These are phyloP conservation scores for Pouteria campechiana DNA, from an alignment of 179 eudicot genomes.

Conservation along the genomic window DNA sequence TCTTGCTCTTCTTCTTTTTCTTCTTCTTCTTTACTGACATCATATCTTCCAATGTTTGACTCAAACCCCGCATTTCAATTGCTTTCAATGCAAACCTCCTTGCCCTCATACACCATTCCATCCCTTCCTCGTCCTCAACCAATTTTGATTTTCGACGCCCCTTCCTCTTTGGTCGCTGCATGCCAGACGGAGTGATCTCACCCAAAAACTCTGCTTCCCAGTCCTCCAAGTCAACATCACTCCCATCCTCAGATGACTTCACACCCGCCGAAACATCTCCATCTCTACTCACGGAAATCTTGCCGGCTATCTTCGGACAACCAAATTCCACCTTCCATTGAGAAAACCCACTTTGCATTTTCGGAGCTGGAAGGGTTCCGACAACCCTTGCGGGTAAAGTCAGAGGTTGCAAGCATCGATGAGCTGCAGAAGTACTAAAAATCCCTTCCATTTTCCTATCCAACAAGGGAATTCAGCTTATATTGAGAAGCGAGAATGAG, in stretches of 20 bases:
- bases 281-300: slow-evolving; percentile 5
- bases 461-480: too few relatives aligned
- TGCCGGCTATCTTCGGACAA: slow-evolving; percentile 10
- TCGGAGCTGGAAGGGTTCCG: slow-evolving; percentile 6
- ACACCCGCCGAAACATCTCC: slow-evolving; percentile 13
- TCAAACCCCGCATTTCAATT: slow-evolving; percentile 72
- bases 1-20: slow-evolving; percentile 49
- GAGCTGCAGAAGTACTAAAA: too few relatives aligned
- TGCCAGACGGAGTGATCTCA: slow-evolving; percentile 19
- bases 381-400: slow-evolving; percentile 7
- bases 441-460: too few relatives aligned
- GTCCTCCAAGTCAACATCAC: slow-evolving; percentile 17
- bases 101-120: slow-evolving; percentile 96
- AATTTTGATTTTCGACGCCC: slow-evolving; percentile 31
- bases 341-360: slow-evolving; percentile 10
- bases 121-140: slow-evolving; percentile 32
- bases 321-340: slow-evolving; percentile 13
- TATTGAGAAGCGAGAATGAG: too few relatives aligned
- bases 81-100: slow-evolving; percentile 77
- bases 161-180: slow-evolving; percentile 21
- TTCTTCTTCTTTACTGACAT: slow-evolving; percentile 19
- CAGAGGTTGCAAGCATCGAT: slow-evolving; percentile 17
- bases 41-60: slow-evolving; percentile 31
- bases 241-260: slow-evolving; percentile 8
- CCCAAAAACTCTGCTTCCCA: slow-evolving; percentile 77